These are phyloP conservation scores for Candida ovalis DNA, from an alignment of 805 yeast species.

Conservation along the genomic window DNA sequence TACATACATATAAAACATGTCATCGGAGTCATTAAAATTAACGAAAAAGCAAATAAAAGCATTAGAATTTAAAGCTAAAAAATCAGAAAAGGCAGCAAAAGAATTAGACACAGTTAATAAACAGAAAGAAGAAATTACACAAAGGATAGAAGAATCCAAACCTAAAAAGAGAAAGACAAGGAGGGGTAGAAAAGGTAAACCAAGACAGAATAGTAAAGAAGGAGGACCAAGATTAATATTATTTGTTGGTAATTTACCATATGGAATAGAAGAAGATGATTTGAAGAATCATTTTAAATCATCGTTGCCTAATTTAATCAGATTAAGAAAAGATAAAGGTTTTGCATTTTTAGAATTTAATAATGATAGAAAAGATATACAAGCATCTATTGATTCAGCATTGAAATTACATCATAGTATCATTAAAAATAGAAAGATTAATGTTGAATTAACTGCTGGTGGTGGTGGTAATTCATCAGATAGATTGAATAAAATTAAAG, in stretches of 20 bases:
- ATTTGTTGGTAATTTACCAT: slow-evolving; percentile 90
- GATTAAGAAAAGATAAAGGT: slow-evolving; percentile 82
- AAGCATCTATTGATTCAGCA: slow-evolving; percentile 79
- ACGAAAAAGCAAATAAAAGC: slow-evolving; percentile 68
- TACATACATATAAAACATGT: background rate
- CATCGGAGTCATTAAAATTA: slow-evolving; percentile 33
- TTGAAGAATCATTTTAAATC: slow-evolving; percentile 69
- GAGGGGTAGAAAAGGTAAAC: slow-evolving; percentile 72
- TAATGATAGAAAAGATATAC: slow-evolving; percentile 55
- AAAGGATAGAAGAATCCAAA: slow-evolving; percentile 27
- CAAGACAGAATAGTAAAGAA: slow-evolving; percentile 30
- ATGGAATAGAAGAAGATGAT: slow-evolving; percentile 57
- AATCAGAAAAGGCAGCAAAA: slow-evolving; percentile 34
- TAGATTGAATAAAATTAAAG: slow-evolving; percentile 65
- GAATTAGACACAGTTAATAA: slow-evolving; percentile 29
- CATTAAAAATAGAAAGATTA: slow-evolving; percentile 71
- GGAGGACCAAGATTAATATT: slow-evolving; percentile 71
- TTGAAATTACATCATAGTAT: slow-evolving; percentile 76
- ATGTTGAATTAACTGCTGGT: slow-evolving; percentile 95
- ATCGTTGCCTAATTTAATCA: slow-evolving; percentile 66
- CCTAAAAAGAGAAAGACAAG: slow-evolving; percentile 69
- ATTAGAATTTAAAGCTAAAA: slow-evolving; percentile 45
- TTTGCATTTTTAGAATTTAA: slow-evolving; percentile 88
- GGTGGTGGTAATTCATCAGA: slow-evolving; percentile 90
- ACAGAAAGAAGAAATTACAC: slow-evolving; percentile 18